Evolutionary conservation across 192 early-diverging fungal genomes (phyloP), one percentile per base, ranked within the genome.

Genomic region (Rhizophagus clarus): DNA sequence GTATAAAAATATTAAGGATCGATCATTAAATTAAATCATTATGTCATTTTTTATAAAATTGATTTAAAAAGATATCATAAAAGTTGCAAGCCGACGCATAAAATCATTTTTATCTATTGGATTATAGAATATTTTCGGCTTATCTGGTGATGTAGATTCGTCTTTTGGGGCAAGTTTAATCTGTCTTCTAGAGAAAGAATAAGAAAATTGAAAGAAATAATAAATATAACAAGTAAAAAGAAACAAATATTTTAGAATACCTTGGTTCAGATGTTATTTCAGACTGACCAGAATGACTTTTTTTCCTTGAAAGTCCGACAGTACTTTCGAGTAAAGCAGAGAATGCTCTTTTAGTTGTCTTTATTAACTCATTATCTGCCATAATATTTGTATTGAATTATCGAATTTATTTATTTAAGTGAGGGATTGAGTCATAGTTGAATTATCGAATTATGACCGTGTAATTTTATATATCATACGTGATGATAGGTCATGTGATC

Each of bases 61-160:
- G 20, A 47, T 5, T n/a, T 22, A 26, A 79, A 79, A 79, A 68
- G 77, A 79, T 79, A 79, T 79, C 37, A 14, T 26, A 49, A 71
- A 79, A 37, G 77, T 71, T 26, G 67, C 37, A 42, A 79, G 67
- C 45, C 77, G 67, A 32, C 26, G 31, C 77, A 79, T 69, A 62
- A 60, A 79, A 37, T 47, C 20, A 15, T 79, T 29, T n/a, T 26
- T 28, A 20, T 71, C 42, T 34, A 61, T 34, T n/a, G 77, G 77
- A 12, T 24, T 45, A 79, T 79, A 61, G 31, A 72, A 72, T 31
- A n/a, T 40, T n/a, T 70, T 31, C 4, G 37, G 0, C 11, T 31
- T n/a, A 17, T n/a, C 7, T 34, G 17, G 15, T 34, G 31, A 20
- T 24, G 17, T 37, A 42, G 20, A 10, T 8, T 70, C 32, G 7